These are phyloP conservation scores for Angophora floribunda DNA, from an alignment of 345 rosid species.

Conservation along the genomic window DNA sequence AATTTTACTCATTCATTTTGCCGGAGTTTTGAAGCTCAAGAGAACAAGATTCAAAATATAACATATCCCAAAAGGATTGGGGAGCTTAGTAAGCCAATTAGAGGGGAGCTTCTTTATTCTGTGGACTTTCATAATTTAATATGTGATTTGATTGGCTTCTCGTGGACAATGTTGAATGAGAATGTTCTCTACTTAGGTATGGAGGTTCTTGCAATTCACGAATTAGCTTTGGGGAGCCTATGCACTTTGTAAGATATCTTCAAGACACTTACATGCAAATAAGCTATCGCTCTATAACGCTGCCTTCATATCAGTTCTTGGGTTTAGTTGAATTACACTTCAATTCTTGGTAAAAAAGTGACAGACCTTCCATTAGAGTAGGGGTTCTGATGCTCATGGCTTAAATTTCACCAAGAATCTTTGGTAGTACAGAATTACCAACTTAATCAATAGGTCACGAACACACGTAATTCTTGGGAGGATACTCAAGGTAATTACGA, in stretches of 20 bases:
- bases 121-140: accelerated
- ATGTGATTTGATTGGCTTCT: accelerated
- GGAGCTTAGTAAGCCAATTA: neutral
- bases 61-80: neutral
- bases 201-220: accelerated
- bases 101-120: too few species aligned
- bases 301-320: neutral
- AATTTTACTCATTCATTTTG: neutral
- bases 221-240: too few species aligned
- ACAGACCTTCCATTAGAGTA: neutral
- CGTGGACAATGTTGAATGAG: neutral
- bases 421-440: accelerated
- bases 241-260: neutral
- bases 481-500: neutral
- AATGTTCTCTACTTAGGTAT: neutral
- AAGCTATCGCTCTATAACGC: neutral
- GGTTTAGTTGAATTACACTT: neutral
- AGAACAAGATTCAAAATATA: neutral
- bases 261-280: neutral
- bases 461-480: neutral
- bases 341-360: accelerated
- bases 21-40: accelerated
- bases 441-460: neutral
- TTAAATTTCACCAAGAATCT: neutral
- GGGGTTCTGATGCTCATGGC: neutral